Evolutionary conservation across 2,329 filamentous ascomycete genomes (phyloP), one percentile per base, ranked within the genome.

Genomic region (Penicillium fuscoglaucum): DNA sequence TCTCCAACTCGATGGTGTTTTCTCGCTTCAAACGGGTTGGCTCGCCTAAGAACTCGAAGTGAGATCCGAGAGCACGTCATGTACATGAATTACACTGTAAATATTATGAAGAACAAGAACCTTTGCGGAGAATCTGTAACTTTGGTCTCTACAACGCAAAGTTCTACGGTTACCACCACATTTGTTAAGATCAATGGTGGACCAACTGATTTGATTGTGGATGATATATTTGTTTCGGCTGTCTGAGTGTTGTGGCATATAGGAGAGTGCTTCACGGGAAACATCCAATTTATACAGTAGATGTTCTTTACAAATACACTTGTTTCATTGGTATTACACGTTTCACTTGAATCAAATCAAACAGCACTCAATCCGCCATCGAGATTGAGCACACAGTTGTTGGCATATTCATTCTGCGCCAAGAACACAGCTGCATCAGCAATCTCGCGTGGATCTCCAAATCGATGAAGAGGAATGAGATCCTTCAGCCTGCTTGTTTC

Each of bases 321-420:
- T 35, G 4, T 17, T 33, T 15, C 9, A 33, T 24, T 57, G 28
- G 2, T 33, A 29, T 17, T 10, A 35, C 10, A 28, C 15, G 7
- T 44, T 19, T 39, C 24, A 21, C 35, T 12, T n/a, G 12, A 13
- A 24, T n/a, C 13, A 2, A 26, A 29, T 47, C 51, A 90, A 52
- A 77, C 66, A 51, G 89, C 90, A 73, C 89, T 92, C 65, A 96
- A 74, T 1, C 92, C 92, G 17, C 92, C 92, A 74, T 96, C 92
- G 29, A 96, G 80, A 72, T 93, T 95, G 52, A 96, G 80, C 51
- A 93, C 82, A 72, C 90, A 95, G 65, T 96, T 96, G 73, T 93
- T 93, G 56, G 91, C 90, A 75, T 93, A 96, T 61, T 84, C 79
- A 73, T 95, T 96, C 47, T 82, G 82, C 31, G 85, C 88, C 17